Base-by-base conservation (phyloP, 192 early-diverging fungal genomes). In the Coemansia pectinata region DNA sequence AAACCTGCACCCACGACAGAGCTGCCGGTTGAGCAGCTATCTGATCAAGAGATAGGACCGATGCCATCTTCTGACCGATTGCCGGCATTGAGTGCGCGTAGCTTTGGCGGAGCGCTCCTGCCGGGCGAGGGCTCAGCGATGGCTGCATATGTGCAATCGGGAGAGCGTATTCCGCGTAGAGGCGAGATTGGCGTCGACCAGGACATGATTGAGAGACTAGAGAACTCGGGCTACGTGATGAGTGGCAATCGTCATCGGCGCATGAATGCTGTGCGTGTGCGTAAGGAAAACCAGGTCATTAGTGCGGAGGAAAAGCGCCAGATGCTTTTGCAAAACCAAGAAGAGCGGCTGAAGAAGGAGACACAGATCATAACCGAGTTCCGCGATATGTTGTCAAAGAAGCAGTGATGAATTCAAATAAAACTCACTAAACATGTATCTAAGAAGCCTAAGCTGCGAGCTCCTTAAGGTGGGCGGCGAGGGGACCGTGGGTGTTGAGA, bases 231-330 rank as follows among this genome's bases (percentile, higher is more conserved):
- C 29, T 99, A 90, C 74, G 97, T 99, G 11, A 99, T 99, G 97
- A 93, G 91, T 58, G 97, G 97, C 25, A 95, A 90, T 74, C 85
- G 97, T 40, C 95, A 98, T 78, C 87, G 90, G 55, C 88, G 94
- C 45, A 96, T 96, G 94, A 97, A 97, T 73, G 95, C 95, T 44
- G 96, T 96, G 7, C 96, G 95, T 67, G 87, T 96, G 58, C 88
- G 94, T 66, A 98, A 97, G 78, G 97, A 98, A 73, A 96, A 97
- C 68, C 97, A 99, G 81, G 93, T 96, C 66, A 95, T 97, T 63
- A 92, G 88, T 55, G 95, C 96, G 6, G 97, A 99, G 66, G 97
- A 99, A 64, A 95, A 95, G 80, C 83, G 94, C 6, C 88, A 90
- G 34, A 71, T 98, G 55, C 78, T 98, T 36, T 82, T 93, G 65